Evolutionary conservation across 768 basidiomycete species (phyloP).

Genomic region (Serendipita sp.): DNA sequence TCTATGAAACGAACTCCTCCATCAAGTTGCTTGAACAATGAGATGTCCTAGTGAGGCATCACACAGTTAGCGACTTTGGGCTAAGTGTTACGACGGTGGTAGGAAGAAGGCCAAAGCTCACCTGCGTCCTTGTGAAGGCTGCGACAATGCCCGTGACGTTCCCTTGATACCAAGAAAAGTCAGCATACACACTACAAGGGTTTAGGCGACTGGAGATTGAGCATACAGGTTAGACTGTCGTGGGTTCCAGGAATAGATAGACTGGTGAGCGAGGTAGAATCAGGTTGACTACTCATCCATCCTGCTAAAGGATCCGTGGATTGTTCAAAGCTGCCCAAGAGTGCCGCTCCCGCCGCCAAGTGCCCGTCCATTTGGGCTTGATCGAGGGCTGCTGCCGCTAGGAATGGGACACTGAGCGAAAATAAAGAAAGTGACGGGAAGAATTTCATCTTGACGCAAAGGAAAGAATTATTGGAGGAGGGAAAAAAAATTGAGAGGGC

Average conservation of each 20-base stretch:
- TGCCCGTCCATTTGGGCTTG: not conserved
- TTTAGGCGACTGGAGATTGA: not conserved
- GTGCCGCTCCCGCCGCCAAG: not conserved
- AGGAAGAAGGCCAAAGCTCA: not conserved
- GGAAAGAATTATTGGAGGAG: not conserved
- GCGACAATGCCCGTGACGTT: conserved; percentile 1
- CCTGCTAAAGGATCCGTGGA: not conserved
- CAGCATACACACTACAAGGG: not conserved
- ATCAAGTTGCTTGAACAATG: conserved; percentile 5
- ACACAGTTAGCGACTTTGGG: too few relatives aligned
- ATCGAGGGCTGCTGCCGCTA: not conserved
- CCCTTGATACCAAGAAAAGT: not conserved
- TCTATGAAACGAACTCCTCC: not conserved
- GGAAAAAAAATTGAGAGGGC: not conserved
- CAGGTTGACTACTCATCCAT: not conserved
- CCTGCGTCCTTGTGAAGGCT: conserved; percentile 1
- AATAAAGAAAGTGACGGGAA: conserved; percentile 1
- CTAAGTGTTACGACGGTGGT: too few relatives aligned
- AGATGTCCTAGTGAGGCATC: not conserved
- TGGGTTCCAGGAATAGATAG: conserved; percentile 1
- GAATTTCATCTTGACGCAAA: not conserved
- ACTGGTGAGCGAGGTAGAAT: not conserved
- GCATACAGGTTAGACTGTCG: not conserved
- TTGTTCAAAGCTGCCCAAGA: not conserved
- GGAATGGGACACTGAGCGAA: not conserved